phyloP scores from a whole-genome alignment of 768 basidiomycete species.

The Tylopilus plumbeoviolaceoides region DNA sequence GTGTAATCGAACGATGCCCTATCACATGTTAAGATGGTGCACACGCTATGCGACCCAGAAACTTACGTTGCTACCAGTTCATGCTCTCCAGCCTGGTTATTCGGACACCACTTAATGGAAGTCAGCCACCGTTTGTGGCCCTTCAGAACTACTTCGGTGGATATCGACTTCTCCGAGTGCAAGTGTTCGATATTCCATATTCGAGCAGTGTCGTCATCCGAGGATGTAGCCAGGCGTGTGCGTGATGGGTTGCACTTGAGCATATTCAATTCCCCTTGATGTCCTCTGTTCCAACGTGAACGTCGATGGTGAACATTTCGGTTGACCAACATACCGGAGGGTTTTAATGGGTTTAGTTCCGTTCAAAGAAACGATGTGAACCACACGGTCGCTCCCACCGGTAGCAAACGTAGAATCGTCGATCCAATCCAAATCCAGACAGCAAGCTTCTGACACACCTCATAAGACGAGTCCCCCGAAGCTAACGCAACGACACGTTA shows the following conservation, averaged over 20 bases:
- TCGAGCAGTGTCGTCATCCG: slow-evolving; percentile 75
- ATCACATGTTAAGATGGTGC: slow-evolving; percentile 4
- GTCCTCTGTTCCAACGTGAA: slow-evolving; percentile 47
- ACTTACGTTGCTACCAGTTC: slow-evolving; percentile 72
- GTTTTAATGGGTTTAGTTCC: slow-evolving; percentile 52
- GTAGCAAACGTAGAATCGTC: slow-evolving; percentile 67
- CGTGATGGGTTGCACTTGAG: slow-evolving; percentile 64
- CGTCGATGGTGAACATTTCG: background rate
- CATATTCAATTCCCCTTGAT: slow-evolving; percentile 74
- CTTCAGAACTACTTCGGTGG: slow-evolving; percentile 37
- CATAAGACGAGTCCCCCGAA: slow-evolving; percentile 2
- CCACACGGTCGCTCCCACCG: slow-evolving; percentile 64
- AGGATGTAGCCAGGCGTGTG: slow-evolving; percentile 73
- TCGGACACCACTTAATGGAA: slow-evolving; percentile 66
- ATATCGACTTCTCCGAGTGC: slow-evolving; percentile 22
- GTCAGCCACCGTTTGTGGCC: slow-evolving; percentile 69
- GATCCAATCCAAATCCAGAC: slow-evolving; percentile 80
- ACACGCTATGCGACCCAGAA: background rate
- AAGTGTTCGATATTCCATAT: slow-evolving; percentile 66
- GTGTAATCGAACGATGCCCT: slow-evolving; percentile 82
- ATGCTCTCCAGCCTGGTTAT: slow-evolving; percentile 42
- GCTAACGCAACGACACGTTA: slow-evolving; percentile 26
- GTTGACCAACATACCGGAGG: slow-evolving; percentile 47
- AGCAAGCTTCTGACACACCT: slow-evolving; percentile 51
- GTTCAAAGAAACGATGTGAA: slow-evolving; percentile 59